Percentiles rank a stretch among this genome's conserved stretches.
These are phyloP conservation scores for Scutellaria minor DNA, from an alignment of 257 asterid species.

Conservation along the genomic window DNA sequence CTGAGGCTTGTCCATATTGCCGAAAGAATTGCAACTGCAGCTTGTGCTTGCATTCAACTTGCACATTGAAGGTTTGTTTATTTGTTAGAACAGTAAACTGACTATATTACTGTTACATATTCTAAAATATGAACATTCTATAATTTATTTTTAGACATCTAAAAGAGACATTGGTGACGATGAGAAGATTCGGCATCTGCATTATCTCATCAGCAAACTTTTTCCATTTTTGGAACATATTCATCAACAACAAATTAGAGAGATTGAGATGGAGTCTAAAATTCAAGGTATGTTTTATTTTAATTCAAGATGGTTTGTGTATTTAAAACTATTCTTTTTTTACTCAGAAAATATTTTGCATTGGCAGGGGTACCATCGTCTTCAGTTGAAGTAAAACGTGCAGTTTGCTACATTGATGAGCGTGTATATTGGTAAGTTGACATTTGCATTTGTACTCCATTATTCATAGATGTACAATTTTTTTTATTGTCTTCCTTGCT, in stretches of 20 bases:
- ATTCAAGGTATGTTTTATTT: conserved; percentile 54
- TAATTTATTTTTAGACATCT: conserved; percentile 50
- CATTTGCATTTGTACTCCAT: conserved; percentile 8
- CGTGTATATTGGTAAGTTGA: conserved; percentile 78
- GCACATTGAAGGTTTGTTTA: conserved; percentile 56
- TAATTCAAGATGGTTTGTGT: not conserved
- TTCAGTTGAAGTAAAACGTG: conserved; percentile 56
- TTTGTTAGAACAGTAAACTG: conserved; percentile 28
- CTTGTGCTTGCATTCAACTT: conserved; percentile 71
- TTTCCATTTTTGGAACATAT: conserved; percentile 67
- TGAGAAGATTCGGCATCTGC: conserved; percentile 68
- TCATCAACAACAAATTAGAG: conserved; percentile 70
- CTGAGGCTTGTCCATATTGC: conserved; percentile 79
- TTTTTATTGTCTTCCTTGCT: conserved; percentile 17
- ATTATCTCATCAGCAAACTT: conserved; percentile 58
- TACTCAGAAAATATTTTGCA: conserved; percentile 32
- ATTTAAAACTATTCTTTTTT: not conserved
- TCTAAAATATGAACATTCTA: conserved; percentile 34
- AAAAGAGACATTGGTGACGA: conserved; percentile 53
- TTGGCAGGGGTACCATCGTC: conserved; percentile 58
- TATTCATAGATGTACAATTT: conserved; percentile 8
- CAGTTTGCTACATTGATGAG: conserved; percentile 61
- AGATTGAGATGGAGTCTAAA: conserved; percentile 61
- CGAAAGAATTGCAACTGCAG: conserved; percentile 84
- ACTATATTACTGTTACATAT: conserved; percentile 4